Conservation (phyloP, 75 land plant genomes). For the Adiantum capillusveneris region DNA sequence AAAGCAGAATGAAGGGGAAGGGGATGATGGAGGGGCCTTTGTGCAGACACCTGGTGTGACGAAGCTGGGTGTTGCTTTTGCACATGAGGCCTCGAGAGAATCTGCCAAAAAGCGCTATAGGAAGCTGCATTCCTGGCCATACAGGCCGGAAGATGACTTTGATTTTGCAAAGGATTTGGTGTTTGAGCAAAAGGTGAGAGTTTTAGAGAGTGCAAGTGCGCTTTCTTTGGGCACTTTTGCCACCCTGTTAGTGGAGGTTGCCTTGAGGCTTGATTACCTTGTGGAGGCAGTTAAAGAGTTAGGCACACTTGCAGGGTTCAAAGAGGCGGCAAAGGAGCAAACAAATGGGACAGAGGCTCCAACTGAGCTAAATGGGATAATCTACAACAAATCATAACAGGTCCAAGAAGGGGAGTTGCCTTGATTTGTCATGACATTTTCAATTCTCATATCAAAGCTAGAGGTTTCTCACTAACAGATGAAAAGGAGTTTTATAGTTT, state of each 20-base stretch:
- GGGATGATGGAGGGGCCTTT: conserved; percentile 14
- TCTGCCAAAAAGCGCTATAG: conserved; percentile 6
- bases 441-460: too few relatives aligned
- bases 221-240: conserved; percentile 52
- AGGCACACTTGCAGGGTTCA: conserved; percentile 47
- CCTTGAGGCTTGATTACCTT: conserved; percentile 53
- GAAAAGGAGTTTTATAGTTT: too few relatives aligned
- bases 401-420: too few relatives aligned
- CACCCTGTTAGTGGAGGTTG: conserved; percentile 54
- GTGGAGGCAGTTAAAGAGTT: conserved; percentile 58
- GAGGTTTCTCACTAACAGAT: too few relatives aligned
- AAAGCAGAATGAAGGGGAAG: background rate
- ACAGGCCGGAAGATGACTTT: background rate
- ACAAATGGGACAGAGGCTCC: too few relatives aligned
- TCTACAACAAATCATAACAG: too few relatives aligned
- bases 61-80: too few relatives aligned
- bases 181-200: conserved; percentile 14
- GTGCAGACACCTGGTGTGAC: too few relatives aligned
- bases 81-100: conserved; percentile 27
- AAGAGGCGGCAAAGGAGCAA: conserved; percentile 10
- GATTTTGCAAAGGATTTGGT: background rate
- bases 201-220: conserved; percentile 37
- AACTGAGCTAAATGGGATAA: too few relatives aligned
- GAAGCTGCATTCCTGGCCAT: conserved; percentile 54
- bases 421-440: too few relatives aligned